Base-by-base conservation (phyloP, 306 rosid genomes). In the Prunus armeniaca region DNA sequence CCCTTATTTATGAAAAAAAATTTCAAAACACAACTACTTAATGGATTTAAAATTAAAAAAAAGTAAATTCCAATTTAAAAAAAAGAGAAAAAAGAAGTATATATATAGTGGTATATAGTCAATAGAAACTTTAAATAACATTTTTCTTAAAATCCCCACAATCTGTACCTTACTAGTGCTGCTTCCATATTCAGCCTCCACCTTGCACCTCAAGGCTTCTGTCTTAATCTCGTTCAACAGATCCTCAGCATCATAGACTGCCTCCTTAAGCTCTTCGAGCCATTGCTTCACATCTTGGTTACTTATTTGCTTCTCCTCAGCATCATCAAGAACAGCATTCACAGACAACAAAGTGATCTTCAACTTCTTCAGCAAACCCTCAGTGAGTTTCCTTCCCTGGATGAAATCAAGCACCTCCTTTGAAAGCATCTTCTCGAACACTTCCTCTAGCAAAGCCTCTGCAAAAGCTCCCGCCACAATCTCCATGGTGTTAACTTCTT, bases 221-320 rank as follows among this genome's bases (percentile, higher is more conserved):
- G 79, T 79, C 5, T 3, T 69, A 6, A 81, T 81, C 73, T 76
- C 83, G 69, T 85, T 83, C 52, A 85, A 38, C 25, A 85, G 14
- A n/a, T 72, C 74, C 11, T 82, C 80, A 0, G 78, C 78, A 8
- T 38, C 62, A 54, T 43, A 63, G 1, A 73, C 61, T 12, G 49
- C 50, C 13, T 19, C 51, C 41, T 38, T 18, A 9, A 66, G 28
- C 51, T 66, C 50, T 3, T 4, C 41, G 17, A 81, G 63, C 83
- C 70, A 78, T 1, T 14, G 56, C 68, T 65, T 78, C 4, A 84
- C 76, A 18, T 22, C 60, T 3, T 71, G 47, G 47, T 4, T 68
- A 9, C 25, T 18, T n/a, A 75, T 75, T 19, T 85, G 86, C 57
- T 25, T 85, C 61, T 49, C 71, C 64, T 81, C 83, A n/a, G 83